A percentile compares a stretch with the other conserved stretches of the same genome.
Conservation (phyloP, 345 rosid species). For the Theobroma cacao region DNA sequence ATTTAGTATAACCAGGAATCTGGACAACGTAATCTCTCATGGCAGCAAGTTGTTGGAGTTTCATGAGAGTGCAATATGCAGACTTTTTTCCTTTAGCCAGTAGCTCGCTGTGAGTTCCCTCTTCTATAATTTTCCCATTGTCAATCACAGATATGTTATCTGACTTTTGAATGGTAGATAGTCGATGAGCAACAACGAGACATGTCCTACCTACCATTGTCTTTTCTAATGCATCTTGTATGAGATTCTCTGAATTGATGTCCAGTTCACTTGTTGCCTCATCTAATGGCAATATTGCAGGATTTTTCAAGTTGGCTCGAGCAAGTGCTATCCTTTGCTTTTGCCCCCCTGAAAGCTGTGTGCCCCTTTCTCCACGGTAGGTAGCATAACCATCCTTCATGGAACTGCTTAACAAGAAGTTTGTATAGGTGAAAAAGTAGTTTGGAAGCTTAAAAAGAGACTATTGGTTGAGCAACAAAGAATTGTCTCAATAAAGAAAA, state of each 20-base stretch:
- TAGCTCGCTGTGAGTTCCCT: conserved; percentile 22
- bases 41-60: conserved; percentile 4
- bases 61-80: conserved; percentile 13
- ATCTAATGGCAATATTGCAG: conserved; percentile 29
- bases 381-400: conserved; percentile 23
- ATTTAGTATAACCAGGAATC: too few relatives aligned
- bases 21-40: neutral
- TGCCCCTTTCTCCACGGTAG: conserved; percentile 21
- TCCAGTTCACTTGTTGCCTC: conserved; percentile 37
- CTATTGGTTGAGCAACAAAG: neutral
- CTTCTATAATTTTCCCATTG: conserved; percentile 14
- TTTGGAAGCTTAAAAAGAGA: neutral
- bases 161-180: conserved; percentile 17
- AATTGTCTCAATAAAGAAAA: neutral
- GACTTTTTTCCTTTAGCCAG: conserved; percentile 16
- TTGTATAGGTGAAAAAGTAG: neutral
- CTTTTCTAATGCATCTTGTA: conserved; percentile 32
- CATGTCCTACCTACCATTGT: conserved; percentile 29
- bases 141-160: conserved; percentile 19
- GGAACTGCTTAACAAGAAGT: neutral
- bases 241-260: conserved; percentile 28
- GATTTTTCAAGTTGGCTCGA: conserved; percentile 34
- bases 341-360: conserved; percentile 40
- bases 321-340: conserved; percentile 44
- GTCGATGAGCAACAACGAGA: conserved; percentile 32